phyloP scores from a whole-genome alignment of 2,329 filamentous ascomycete species.

The Gaeumannomyces tritici region DNA sequence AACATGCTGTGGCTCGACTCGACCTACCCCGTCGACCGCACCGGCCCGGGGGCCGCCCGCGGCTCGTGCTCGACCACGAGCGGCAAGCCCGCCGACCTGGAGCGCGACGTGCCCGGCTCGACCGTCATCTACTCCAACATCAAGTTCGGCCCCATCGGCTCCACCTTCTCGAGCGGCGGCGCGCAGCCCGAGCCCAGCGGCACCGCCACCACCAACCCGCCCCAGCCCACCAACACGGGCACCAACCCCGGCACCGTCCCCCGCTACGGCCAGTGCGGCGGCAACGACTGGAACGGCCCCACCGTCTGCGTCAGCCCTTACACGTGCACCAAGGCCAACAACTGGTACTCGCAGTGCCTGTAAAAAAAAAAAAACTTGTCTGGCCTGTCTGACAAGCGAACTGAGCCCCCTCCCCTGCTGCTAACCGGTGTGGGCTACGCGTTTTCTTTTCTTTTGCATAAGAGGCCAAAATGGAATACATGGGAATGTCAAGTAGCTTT shows the following conservation, averaged over 20 bases:
- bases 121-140: slow-evolving; percentile 40
- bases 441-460: not conserved
- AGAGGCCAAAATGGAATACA: not conserved
- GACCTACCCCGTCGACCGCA: slow-evolving; percentile 43
- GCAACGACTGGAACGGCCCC: not conserved
- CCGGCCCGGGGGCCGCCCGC: slow-evolving; percentile 37
- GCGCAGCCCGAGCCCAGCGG: not conserved
- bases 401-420: no score
- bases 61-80: slow-evolving; percentile 43
- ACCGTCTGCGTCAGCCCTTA: not conserved
- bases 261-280: not conserved
- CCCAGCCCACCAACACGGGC: not conserved
- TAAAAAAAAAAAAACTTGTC: no score
- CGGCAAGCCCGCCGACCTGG: slow-evolving; percentile 40
- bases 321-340: not conserved
- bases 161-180: slow-evolving; percentile 12
- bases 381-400: no score
- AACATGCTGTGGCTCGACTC: slow-evolving; percentile 72
- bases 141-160: slow-evolving; percentile 21
- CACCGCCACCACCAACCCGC: not conserved
- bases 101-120: slow-evolving; percentile 33
- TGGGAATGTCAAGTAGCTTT: not conserved
- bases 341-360: slow-evolving; percentile 1
- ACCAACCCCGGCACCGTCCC: not conserved
- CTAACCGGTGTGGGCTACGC: no score